Evolutionary conservation across 176 grass and related monocot genomes (phyloP).

Genomic region (Olyra latifolia): DNA sequence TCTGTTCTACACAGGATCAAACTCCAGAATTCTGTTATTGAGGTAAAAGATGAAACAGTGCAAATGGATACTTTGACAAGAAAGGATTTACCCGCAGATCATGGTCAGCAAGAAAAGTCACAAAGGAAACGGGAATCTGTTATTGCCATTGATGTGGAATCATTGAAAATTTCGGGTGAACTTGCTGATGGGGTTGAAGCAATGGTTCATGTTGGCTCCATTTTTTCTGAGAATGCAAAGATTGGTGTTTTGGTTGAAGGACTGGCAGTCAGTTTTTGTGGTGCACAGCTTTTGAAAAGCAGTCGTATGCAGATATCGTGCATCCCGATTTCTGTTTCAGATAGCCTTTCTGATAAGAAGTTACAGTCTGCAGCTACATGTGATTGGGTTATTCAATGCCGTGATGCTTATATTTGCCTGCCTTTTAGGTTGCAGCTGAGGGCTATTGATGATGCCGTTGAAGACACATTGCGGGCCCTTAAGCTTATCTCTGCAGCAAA

Average conservation of each 20-base stretch:
- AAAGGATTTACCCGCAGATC: constrained; percentile 48
- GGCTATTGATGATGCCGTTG: constrained; percentile 97
- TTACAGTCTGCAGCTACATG: constrained; percentile 59
- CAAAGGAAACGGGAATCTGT: constrained; percentile 74
- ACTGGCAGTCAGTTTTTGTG: constrained; percentile 66
- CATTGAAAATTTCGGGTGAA: constrained; percentile 78
- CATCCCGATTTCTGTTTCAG: constrained; percentile 72
- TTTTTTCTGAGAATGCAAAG: constrained; percentile 98
- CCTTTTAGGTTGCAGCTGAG: constrained; percentile 95
- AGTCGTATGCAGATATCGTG: constrained; percentile 83
- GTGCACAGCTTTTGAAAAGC: constrained; percentile 66
- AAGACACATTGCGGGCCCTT: constrained; percentile 75
- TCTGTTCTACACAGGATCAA: constrained; percentile 67
- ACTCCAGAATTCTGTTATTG: constrained; percentile 53
- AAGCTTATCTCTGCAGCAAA: constrained; percentile 88
- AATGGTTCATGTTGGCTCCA: constrained; percentile 72
- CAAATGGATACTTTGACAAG: constrained; percentile 41
- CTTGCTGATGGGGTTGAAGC: constrained; percentile 94
- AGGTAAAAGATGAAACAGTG: constrained; percentile 67
- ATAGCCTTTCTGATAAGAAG: constrained; percentile 63
- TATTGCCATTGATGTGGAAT: constrained; percentile 93
- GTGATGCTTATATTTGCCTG: constrained; percentile 81
- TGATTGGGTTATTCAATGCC: constrained; percentile 88
- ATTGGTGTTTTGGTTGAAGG: constrained; percentile 93
- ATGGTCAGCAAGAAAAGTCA: constrained; percentile 56